Conservation (phyloP, 306 rosid genomes). For the Quercus cerris region DNA sequence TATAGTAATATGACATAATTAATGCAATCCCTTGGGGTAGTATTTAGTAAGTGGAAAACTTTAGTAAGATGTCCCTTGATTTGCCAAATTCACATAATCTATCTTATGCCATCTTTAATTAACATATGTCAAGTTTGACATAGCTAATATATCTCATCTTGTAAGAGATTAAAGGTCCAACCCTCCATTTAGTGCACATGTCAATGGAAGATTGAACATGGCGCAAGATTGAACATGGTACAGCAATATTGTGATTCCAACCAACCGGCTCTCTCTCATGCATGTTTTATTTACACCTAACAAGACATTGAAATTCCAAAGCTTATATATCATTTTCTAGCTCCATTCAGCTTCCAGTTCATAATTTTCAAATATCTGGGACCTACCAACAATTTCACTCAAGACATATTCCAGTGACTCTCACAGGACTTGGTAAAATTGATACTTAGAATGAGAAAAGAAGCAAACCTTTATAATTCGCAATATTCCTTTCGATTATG, state of each 20-base stretch:
- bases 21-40: too few species aligned
- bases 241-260: background rate
- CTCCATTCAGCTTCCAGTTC: background rate
- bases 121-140: background rate
- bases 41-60: background rate
- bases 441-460: conserved; percentile 8
- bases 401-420: background rate
- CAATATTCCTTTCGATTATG: conserved; percentile 57
- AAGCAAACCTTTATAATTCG: conserved; percentile 63
- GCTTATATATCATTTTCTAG: background rate
- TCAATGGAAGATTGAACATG: background rate
- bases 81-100: background rate
- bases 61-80: background rate
- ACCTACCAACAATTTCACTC: background rate
- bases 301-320: background rate
- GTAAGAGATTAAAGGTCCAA: background rate
- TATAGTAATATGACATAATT: too few species aligned
- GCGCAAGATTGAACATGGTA: background rate
- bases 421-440: conserved; percentile 3
- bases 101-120: background rate
- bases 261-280: background rate
- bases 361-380: background rate
- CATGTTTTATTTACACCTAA: background rate
- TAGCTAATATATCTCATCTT: background rate
- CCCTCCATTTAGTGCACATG: background rate